Conservation (phyloP, 164 flowering plant genomes). For the Vitis rupestris region DNA sequence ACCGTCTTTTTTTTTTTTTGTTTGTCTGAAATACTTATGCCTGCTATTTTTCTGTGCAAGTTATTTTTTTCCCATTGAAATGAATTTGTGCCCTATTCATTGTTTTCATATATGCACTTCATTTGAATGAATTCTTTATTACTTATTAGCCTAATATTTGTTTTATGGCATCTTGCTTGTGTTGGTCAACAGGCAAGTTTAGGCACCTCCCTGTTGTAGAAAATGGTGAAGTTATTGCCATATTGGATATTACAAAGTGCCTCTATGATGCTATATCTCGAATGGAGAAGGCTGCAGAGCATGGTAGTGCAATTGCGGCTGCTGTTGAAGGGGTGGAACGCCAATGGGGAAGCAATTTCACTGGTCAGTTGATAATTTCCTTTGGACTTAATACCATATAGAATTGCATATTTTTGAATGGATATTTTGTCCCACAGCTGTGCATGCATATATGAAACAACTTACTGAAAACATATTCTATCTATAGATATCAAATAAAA, state of each 20-base stretch:
- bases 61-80: too few relatives aligned
- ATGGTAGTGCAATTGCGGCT: constrained; percentile 98
- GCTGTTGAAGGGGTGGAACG: constrained; percentile 99
- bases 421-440: not conserved
- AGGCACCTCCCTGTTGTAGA: constrained; percentile 99
- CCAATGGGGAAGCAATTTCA: constrained; percentile 76
- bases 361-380: constrained; percentile 48
- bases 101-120: too few relatives aligned
- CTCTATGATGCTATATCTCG: constrained; percentile 96
- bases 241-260: constrained; percentile 94
- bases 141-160: not conserved
- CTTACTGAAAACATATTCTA: too few relatives aligned
- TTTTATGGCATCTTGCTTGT: not conserved
- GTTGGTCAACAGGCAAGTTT: constrained; percentile 70
- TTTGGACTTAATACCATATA: not conserved
- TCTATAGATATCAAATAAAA: too few relatives aligned
- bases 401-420: not conserved
- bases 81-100: too few relatives aligned
- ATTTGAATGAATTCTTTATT: too few relatives aligned
- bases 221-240: constrained; percentile 95
- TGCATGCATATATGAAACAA: too few relatives aligned
- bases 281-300: constrained; percentile 99
- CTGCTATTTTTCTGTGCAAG: too few relatives aligned
- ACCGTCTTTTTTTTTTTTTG: too few relatives aligned
- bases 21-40: too few relatives aligned